Evolutionary conservation across 1,284 basidiomycete genomes (phyloP), one percentile per base, ranked within the genome.

Genomic region (Chondrostereum purpureum): DNA sequence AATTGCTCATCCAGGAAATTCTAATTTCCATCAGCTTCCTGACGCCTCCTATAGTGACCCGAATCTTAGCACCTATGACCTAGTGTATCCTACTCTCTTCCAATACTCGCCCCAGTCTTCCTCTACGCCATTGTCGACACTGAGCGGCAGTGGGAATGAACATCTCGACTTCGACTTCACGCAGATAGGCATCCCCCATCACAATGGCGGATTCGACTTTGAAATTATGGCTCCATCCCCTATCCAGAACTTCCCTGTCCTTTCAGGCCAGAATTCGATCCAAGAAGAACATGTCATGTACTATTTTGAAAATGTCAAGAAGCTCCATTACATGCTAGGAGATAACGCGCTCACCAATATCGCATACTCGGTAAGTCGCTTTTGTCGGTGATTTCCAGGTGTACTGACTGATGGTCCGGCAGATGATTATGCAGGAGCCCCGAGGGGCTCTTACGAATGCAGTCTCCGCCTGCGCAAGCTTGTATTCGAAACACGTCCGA

Each of bases 391-490:
- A 18, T 22, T 14, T 12, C 17, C 34, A 4, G 46, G 48, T 37
- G 27, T 48, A 42, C 57, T 66, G 42, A 65, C 50, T 42, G 47
- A 34, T 17, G 48, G 52, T 52, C 53, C 22, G 50, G 14, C 58
- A 88, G 84, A 65, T 77, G 46, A 73, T 86, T 44, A 62, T 77
- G 40, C 70, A 77, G 56, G 77, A 86, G 36, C 82, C 83, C 6
- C 72, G 73, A 44, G 83, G 86, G 42, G 70, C 82, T 2, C 72
- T 88, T 44, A 75, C 82, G 2, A 75, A 79, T 57, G 79, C 84
- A 10, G 72, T 88, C 33, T 84, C 79, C 60, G 85, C 87, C n/a
- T 69, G 89, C 45, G 77, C 84, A 27, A 78, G 75, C 55, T 68
- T 87, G 37, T 84, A 89, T 59, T 75, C 74, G 54, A 77, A 73